These are phyloP conservation scores for Vigna trinervia DNA, from an alignment of 306 rosid genomes.

Conservation along the genomic window DNA sequence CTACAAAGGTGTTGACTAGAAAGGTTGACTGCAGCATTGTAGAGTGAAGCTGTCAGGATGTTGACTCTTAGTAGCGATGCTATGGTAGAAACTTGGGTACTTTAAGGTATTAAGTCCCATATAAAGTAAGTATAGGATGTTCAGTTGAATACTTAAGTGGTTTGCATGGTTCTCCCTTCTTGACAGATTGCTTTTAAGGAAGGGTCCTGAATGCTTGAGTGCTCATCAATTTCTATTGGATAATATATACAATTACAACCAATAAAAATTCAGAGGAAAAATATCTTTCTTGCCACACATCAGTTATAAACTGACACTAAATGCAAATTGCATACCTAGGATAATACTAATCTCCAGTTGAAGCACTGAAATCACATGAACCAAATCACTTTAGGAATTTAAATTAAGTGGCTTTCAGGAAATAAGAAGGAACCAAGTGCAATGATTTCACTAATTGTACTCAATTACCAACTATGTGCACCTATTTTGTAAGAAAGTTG, in stretches of 20 bases:
- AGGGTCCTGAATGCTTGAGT: neutral
- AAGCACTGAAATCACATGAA: constrained; percentile 22
- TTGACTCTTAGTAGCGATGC: neutral
- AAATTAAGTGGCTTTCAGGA: neutral
- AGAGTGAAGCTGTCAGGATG: neutral
- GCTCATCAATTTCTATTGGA: neutral
- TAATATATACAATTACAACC: neutral
- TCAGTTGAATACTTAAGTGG: neutral
- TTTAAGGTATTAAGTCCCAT: neutral
- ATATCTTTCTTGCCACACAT: constrained; percentile 12
- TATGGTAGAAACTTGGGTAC: neutral
- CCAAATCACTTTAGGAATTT: constrained; percentile 7
- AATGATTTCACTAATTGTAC: constrained; percentile 7
- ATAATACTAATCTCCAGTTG: neutral
- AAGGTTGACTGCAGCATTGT: neutral
- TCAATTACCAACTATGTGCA: constrained; percentile 19
- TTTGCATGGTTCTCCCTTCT: neutral
- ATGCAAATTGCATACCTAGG: constrained; percentile 12
- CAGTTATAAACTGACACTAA: neutral
- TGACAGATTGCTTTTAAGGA: neutral
- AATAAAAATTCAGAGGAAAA: constrained; percentile 4
- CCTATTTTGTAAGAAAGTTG: neutral
- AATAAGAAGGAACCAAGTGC: constrained; percentile 16
- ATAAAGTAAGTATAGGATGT: neutral
- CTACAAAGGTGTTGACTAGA: neutral